A percentile compares a stretch with the other conserved stretches of the same genome.
Evolutionary conservation across 345 rosid genomes (phyloP).

Genomic region (Acer campestre): DNA sequence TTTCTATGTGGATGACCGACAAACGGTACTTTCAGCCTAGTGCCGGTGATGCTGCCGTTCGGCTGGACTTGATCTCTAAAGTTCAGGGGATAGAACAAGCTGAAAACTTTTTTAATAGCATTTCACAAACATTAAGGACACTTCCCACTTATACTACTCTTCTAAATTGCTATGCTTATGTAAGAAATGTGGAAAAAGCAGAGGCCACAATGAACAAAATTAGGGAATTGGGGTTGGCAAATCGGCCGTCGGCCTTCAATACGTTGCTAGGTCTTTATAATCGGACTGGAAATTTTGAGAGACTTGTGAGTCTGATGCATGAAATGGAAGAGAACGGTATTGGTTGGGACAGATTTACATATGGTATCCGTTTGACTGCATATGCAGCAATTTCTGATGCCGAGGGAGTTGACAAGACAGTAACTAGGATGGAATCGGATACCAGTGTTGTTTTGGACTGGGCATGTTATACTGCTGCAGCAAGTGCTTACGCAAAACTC

Average conservation of each 20-base stretch:
- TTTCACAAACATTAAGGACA: slow-evolving; percentile 24
- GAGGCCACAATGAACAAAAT: slow-evolving; percentile 39
- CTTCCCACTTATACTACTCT: slow-evolving; percentile 37
- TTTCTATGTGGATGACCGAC: slow-evolving; percentile 51
- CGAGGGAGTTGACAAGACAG: slow-evolving; percentile 27
- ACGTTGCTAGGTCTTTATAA: slow-evolving; percentile 31
- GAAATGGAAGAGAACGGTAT: slow-evolving; percentile 40
- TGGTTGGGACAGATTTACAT: slow-evolving; percentile 18
- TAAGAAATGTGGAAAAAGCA: slow-evolving; percentile 39
- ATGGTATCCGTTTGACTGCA: slow-evolving; percentile 29
- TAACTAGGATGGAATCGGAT: slow-evolving; percentile 36
- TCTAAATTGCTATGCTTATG: slow-evolving; percentile 39
- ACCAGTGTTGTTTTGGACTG: slow-evolving; percentile 24
- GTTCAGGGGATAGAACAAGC: slow-evolving; percentile 40
- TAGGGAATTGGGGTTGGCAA: slow-evolving; percentile 33
- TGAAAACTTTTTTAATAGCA: slow-evolving; percentile 33
- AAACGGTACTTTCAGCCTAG: slow-evolving; percentile 23
- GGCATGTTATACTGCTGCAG: slow-evolving; percentile 12
- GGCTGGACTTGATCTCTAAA: slow-evolving; percentile 42
- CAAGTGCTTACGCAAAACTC: slow-evolving; percentile 26
- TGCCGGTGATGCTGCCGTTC: slow-evolving; percentile 29
- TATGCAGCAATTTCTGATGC: slow-evolving; percentile 30
- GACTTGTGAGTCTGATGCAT: slow-evolving; percentile 23
- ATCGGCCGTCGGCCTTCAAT: slow-evolving; percentile 19
- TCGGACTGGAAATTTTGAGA: slow-evolving; percentile 29